These are phyloP conservation scores for Gloeophyllum trabeum DNA, from an alignment of 768 basidiomycete genomes.

Conservation along the genomic window DNA sequence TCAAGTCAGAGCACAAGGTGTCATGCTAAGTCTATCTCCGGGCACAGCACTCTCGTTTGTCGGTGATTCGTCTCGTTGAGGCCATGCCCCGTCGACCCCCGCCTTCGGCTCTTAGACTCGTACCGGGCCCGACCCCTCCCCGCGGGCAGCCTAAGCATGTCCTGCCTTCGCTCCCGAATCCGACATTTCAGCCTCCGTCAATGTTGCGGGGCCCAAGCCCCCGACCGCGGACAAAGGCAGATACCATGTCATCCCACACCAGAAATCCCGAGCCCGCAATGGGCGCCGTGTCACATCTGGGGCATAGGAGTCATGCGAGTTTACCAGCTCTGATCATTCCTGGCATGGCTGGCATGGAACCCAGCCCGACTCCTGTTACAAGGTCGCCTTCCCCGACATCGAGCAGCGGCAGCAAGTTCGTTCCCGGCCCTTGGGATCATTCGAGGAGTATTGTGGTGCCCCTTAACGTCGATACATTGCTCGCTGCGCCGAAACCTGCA, in stretches of 20 bases:
- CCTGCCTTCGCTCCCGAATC: constrained; percentile 55
- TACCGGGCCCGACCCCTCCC: constrained; percentile 50
- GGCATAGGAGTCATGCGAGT: not conserved
- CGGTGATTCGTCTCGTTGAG: too few relatives aligned
- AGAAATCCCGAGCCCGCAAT: constrained; percentile 20
- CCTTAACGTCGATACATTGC: constrained; percentile 34
- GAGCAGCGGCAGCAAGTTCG: constrained; percentile 7
- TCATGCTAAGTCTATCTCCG: too few relatives aligned
- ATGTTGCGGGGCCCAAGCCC: constrained; percentile 1
- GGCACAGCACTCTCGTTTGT: too few relatives aligned
- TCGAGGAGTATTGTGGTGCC: constrained; percentile 28
- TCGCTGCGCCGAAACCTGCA: constrained; percentile 35
- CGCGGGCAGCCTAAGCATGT: constrained; percentile 51
- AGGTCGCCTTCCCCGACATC: constrained; percentile 10
- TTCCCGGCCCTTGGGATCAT: constrained; percentile 51
- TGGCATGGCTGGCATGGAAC: constrained; percentile 7
- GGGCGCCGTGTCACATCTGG: not conserved
- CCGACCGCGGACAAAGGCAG: constrained; percentile 1
- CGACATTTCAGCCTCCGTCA: constrained; percentile 20
- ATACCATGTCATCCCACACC: constrained; percentile 12
- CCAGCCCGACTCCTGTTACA: constrained; percentile 5
- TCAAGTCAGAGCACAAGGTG: too few relatives aligned
- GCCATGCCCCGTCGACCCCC: constrained; percentile 65
- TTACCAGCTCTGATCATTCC: not conserved
- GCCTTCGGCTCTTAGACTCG: constrained; percentile 52